Percentiles rank a stretch among this genome's conserved stretches.
Evolutionary conservation across 164 flowering plant species (phyloP).

Genomic region (Malania oleifera): DNA sequence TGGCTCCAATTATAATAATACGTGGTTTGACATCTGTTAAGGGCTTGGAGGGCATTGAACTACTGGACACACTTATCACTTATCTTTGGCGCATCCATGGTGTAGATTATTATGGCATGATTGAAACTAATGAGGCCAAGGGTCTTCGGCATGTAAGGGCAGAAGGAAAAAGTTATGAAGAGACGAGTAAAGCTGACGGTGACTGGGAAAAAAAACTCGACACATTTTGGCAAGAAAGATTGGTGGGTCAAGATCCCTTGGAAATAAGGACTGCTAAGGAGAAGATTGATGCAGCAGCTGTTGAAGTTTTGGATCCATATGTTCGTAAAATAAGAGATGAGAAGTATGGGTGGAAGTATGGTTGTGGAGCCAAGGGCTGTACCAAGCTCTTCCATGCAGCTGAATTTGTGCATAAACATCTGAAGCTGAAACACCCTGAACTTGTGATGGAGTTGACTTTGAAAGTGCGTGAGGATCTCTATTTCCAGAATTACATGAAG

Average conservation of each 20-base stretch:
- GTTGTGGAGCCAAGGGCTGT: slow-evolving; percentile 99
- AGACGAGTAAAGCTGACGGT: slow-evolving; percentile 35
- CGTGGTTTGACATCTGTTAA: slow-evolving; percentile 81
- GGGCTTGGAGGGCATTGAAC: slow-evolving; percentile 92
- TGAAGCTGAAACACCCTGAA: slow-evolving; percentile 88
- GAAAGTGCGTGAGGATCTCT: slow-evolving; percentile 90
- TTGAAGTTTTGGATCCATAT: slow-evolving; percentile 79
- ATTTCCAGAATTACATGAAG: slow-evolving; percentile 95
- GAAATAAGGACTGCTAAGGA: slow-evolving; percentile 93
- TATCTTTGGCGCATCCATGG: slow-evolving; percentile 98
- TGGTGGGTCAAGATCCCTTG: slow-evolving; percentile 81
- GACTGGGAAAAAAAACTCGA: slow-evolving; percentile 95
- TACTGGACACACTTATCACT: slow-evolving; percentile 81
- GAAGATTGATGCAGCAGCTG: slow-evolving; percentile 85
- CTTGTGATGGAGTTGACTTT: slow-evolving; percentile 75
- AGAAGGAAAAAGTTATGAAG: slow-evolving; percentile 59
- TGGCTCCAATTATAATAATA: slow-evolving; percentile 79
- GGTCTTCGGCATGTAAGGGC: slow-evolving; percentile 88
- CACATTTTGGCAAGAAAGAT: slow-evolving; percentile 77
- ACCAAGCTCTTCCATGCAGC: slow-evolving; percentile 99
- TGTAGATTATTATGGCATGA: slow-evolving; percentile 89
- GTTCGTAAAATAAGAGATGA: slow-evolving; percentile 98
- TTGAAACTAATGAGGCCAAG: slow-evolving; percentile 78
- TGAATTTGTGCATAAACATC: slow-evolving; percentile 95
- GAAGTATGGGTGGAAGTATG: slow-evolving; percentile 99